Conservation (phyloP, 225 moss, liverwort and hornwort genomes). For the Bryoerythrophyllum caledonicum region DNA sequence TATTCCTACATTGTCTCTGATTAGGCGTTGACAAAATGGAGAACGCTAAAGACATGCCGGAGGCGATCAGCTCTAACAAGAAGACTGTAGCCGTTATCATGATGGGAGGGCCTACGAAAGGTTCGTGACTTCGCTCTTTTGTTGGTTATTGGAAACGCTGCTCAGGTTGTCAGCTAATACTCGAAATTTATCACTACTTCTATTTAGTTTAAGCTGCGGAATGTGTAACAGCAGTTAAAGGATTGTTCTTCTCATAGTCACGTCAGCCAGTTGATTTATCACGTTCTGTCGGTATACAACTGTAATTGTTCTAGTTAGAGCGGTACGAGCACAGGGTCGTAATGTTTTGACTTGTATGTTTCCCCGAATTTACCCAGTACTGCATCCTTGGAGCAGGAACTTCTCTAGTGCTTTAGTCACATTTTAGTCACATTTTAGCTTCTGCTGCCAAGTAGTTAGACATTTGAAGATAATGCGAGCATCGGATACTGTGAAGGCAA, state of each 20-base stretch:
- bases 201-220: background rate
- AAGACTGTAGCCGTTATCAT: slow-evolving; percentile 91
- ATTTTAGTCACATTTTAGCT: background rate
- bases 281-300: background rate
- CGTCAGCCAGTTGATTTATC: slow-evolving; percentile 7
- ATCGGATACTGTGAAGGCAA: slow-evolving; percentile 13
- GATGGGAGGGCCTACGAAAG: slow-evolving; percentile 99
- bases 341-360: background rate
- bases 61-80: slow-evolving; percentile 35
- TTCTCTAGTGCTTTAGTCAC: background rate
- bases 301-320: background rate
- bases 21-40: slow-evolving; percentile 27
- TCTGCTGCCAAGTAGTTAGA: background rate
- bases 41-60: slow-evolving; percentile 20
- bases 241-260: background rate
- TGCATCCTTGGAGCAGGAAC: slow-evolving; percentile 2
- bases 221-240: background rate
- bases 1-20: slow-evolving; percentile 7
- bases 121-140: slow-evolving; percentile 35
- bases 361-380: background rate
- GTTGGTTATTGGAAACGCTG: background rate
- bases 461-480: background rate
- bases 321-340: slow-evolving; percentile 12
- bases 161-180: slow-evolving; percentile 1
- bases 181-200: background rate